phyloP scores from a whole-genome alignment of 1,284 basidiomycete genomes.

The Pseudozyma flocculosa region DNA sequence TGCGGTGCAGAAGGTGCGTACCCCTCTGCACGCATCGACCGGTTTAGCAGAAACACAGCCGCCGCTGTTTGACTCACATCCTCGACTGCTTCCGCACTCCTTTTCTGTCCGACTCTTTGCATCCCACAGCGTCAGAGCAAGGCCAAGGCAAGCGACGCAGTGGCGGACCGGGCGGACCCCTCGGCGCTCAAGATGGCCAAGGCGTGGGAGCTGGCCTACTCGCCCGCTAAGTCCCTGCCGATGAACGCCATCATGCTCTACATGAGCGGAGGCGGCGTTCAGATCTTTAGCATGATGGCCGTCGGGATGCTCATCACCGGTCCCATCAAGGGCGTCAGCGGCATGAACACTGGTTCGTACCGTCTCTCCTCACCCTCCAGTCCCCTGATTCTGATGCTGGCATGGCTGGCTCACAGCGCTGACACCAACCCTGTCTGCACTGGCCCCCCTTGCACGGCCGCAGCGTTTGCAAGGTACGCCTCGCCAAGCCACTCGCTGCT shows the following conservation, averaged over 20 bases:
- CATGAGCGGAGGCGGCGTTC: slow-evolving; percentile 54
- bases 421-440: too few relatives aligned
- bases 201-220: slow-evolving; percentile 53
- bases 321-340: slow-evolving; percentile 42
- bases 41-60: too few relatives aligned
- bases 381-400: too few relatives aligned
- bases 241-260: slow-evolving; percentile 58
- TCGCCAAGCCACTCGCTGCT: slow-evolving; percentile 42
- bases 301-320: slow-evolving; percentile 54
- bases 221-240: slow-evolving; percentile 50
- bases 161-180: slow-evolving; percentile 18
- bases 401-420: too few relatives aligned
- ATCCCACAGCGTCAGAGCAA: slow-evolving; percentile 21
- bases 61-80: too few relatives aligned
- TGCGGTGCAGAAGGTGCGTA: slow-evolving; percentile 24
- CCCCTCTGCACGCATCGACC: too few relatives aligned
- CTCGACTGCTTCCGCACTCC: too few relatives aligned
- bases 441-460: background rate
- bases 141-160: slow-evolving; percentile 10
- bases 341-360: slow-evolving; percentile 34
- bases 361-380: background rate
- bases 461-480: slow-evolving; percentile 43
- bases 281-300: slow-evolving; percentile 58
- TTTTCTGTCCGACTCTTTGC: too few relatives aligned
- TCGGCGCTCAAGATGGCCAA: slow-evolving; percentile 47